phyloP scores from a whole-genome alignment of 1,284 basidiomycete species.

The Moesziomyces sp. region DNA sequence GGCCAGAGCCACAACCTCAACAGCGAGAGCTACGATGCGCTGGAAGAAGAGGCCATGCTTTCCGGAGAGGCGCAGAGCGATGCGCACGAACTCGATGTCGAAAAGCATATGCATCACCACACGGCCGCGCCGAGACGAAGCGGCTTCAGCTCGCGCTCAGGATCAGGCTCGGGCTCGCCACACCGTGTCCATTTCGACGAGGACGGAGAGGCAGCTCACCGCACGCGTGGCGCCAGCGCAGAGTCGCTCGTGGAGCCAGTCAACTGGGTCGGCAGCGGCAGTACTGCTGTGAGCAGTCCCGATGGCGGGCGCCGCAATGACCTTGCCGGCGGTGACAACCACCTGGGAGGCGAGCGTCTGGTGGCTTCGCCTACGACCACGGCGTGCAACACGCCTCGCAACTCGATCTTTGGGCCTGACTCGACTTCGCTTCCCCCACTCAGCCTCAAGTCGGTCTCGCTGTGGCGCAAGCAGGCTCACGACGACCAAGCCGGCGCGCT shows the following conservation, averaged over 20 bases:
- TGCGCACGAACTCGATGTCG: slow-evolving; percentile 27
- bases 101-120: slow-evolving; percentile 21
- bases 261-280: slow-evolving; percentile 38
- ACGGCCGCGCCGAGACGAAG: slow-evolving; percentile 6
- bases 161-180: slow-evolving; percentile 26
- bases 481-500: background rate
- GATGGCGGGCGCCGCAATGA: slow-evolving; percentile 4
- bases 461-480: slow-evolving; percentile 26
- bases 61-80: slow-evolving; percentile 31
- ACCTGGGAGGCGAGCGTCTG: slow-evolving; percentile 1
- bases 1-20: background rate
- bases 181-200: slow-evolving; percentile 49
- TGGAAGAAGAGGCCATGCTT: slow-evolving; percentile 42
- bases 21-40: slow-evolving; percentile 34
- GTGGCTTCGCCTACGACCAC: slow-evolving; percentile 46
- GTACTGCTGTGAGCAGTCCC: slow-evolving; percentile 18
- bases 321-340: background rate
- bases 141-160: slow-evolving; percentile 7
- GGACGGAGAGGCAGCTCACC: background rate
- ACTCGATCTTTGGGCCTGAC: slow-evolving; percentile 29
- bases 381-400: slow-evolving; percentile 47
- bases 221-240: slow-evolving; percentile 15
- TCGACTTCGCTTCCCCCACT: slow-evolving; percentile 5
- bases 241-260: slow-evolving; percentile 30
- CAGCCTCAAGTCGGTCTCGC: slow-evolving; percentile 26